phyloP scores from a whole-genome alignment of 148 eudicot species.

The Oxyria digyna region DNA sequence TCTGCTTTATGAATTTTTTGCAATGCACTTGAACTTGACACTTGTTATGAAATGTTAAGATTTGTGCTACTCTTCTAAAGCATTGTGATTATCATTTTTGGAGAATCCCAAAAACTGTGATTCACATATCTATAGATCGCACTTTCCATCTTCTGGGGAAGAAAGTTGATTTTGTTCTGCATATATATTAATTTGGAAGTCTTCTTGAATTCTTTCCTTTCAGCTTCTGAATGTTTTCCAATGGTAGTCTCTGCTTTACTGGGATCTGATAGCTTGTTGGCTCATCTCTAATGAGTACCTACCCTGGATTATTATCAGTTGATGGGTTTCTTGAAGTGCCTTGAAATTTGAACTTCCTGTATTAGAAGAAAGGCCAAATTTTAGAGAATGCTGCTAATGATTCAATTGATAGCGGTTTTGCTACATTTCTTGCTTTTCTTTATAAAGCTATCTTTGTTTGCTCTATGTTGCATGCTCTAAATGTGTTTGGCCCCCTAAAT shows the following conservation, averaged over 20 bases:
- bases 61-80: background rate
- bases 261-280: background rate
- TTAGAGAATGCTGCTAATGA: background rate
- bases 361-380: background rate
- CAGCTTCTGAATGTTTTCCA: background rate
- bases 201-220: background rate
- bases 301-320: background rate
- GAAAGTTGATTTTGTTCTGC: background rate
- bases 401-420: background rate
- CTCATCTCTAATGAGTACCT: background rate
- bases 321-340: background rate
- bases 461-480: background rate
- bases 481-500: background rate
- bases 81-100: background rate
- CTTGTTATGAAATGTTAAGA: background rate
- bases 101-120: background rate
- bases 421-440: background rate
- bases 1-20: background rate
- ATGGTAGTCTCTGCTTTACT: background rate
- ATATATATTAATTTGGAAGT: background rate
- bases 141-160: background rate
- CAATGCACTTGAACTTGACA: background rate
- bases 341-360: background rate
- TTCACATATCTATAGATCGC: background rate
- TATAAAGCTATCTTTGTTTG: background rate